Evolutionary conservation across 179 eudicot genomes (phyloP).

Genomic region (Beta macrorhiza): DNA sequence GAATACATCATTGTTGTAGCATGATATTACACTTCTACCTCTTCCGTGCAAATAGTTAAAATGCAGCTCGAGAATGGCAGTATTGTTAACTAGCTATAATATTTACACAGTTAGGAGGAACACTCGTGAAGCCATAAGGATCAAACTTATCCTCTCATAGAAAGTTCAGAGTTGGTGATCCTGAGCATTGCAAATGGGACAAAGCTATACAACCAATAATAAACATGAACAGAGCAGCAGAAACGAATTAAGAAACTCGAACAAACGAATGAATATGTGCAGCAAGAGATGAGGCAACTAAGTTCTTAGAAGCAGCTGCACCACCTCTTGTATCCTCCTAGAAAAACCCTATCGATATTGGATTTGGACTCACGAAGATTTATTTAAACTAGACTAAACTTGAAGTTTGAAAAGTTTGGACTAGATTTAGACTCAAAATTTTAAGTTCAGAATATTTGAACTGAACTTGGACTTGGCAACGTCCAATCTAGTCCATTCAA

Average conservation of each 20-base stretch:
- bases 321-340: not conserved
- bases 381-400: too few species aligned
- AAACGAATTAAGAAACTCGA: not conserved
- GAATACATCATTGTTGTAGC: not conserved
- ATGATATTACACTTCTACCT: slow-evolving; percentile 5
- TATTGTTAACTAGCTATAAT: not conserved
- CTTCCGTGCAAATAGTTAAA: not conserved
- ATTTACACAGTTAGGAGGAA: slow-evolving; percentile 2
- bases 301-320: not conserved
- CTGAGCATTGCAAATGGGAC: not conserved
- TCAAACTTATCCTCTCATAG: not conserved
- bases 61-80: not conserved
- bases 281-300: not conserved
- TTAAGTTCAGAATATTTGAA: too few species aligned
- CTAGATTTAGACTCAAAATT: too few species aligned
- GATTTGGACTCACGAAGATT: too few species aligned
- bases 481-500: not conserved
- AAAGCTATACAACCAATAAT: not conserved
- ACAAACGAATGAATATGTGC: not conserved
- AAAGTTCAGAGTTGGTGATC: not conserved
- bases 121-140: not conserved
- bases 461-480: too few species aligned
- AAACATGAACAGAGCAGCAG: not conserved
- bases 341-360: too few species aligned
- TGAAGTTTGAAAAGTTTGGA: too few species aligned